A percentile compares a stretch with the other conserved stretches of the same genome.
These are phyloP conservation scores for Inosperma sp. DNA, from an alignment of 768 basidiomycete genomes.

Conservation along the genomic window DNA sequence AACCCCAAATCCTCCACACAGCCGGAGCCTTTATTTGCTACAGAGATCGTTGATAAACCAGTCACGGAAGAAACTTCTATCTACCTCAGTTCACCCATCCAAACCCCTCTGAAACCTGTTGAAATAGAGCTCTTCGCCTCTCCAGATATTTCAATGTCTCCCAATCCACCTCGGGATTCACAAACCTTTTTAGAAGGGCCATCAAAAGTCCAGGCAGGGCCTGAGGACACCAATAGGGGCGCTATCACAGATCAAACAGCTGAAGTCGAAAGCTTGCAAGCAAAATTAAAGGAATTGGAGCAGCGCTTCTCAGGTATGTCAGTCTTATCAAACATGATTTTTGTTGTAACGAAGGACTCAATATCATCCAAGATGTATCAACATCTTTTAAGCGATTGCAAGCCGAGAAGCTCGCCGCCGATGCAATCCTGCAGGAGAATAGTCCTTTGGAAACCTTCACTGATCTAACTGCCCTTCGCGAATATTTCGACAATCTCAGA, in stretches of 20 bases:
- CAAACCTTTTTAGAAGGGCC: neutral
- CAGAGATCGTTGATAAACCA: no score
- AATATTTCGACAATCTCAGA: conserved; percentile 63
- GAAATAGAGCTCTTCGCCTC: no score
- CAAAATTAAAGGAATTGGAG: conserved; percentile 65
- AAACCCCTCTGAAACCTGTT: no score
- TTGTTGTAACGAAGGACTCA: neutral
- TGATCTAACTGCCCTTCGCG: conserved; percentile 63
- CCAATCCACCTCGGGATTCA: neutral
- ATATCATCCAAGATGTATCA: conserved; percentile 58
- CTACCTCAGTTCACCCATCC: no score
- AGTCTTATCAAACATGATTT: neutral
- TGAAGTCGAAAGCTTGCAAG: conserved; percentile 56
- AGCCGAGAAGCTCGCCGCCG: conserved; percentile 64
- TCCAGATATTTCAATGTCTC: neutral
- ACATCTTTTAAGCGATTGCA: conserved; percentile 73
- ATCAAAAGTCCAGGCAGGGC: neutral
- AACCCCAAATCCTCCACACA: no score
- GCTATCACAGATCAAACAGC: conserved; percentile 16
- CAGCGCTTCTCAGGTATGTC: conserved; percentile 67
- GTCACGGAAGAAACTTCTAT: no score
- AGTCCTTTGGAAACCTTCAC: conserved; percentile 65
- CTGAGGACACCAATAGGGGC: neutral
- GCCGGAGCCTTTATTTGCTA: no score
- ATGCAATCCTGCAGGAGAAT: conserved; percentile 61